These are phyloP conservation scores for Setomelanomma holmii DNA, from an alignment of 2,329 filamentous ascomycete genomes.

Conservation along the genomic window DNA sequence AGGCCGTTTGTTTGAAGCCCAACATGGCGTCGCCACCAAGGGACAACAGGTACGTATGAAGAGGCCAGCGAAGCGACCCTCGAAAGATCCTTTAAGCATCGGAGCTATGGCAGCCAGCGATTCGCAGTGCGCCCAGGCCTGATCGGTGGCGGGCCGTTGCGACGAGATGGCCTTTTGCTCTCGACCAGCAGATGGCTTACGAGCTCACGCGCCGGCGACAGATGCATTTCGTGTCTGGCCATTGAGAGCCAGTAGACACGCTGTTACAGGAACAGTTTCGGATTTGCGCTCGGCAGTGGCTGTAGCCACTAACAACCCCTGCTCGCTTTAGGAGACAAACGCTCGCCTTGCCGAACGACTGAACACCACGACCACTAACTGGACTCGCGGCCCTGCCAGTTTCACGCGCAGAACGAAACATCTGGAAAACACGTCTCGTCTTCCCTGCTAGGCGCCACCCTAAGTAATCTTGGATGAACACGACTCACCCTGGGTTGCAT, in stretches of 20 bases:
- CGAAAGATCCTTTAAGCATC: background rate
- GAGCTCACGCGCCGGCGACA: slow-evolving; percentile 35
- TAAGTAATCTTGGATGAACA: slow-evolving; percentile 30
- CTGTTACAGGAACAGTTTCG: slow-evolving; percentile 32
- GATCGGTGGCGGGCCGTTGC: slow-evolving; percentile 37
- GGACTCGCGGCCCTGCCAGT: slow-evolving; percentile 38
- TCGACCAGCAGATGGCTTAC: slow-evolving; percentile 23
- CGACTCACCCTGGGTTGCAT: slow-evolving; percentile 37
- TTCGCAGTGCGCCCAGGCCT: slow-evolving; percentile 23
- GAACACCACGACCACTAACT: slow-evolving; percentile 33
- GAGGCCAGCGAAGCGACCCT: background rate
- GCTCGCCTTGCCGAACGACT: slow-evolving; percentile 32
- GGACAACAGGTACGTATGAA: background rate
- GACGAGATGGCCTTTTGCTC: slow-evolving; percentile 23
- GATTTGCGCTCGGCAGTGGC: slow-evolving; percentile 34
- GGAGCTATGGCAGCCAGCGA: slow-evolving; percentile 8
- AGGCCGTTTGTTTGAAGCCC: background rate
- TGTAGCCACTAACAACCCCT: slow-evolving; percentile 27
- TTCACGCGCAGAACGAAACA: slow-evolving; percentile 37
- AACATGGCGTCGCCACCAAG: background rate
- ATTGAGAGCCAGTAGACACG: slow-evolving; percentile 28
- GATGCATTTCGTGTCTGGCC: slow-evolving; percentile 21
- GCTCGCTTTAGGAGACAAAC: slow-evolving; percentile 30
- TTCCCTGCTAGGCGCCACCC: slow-evolving; percentile 32
- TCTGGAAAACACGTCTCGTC: slow-evolving; percentile 27